Conservation (phyloP, 768 basidiomycete genomes). For the Naganishia kalamii region DNA sequence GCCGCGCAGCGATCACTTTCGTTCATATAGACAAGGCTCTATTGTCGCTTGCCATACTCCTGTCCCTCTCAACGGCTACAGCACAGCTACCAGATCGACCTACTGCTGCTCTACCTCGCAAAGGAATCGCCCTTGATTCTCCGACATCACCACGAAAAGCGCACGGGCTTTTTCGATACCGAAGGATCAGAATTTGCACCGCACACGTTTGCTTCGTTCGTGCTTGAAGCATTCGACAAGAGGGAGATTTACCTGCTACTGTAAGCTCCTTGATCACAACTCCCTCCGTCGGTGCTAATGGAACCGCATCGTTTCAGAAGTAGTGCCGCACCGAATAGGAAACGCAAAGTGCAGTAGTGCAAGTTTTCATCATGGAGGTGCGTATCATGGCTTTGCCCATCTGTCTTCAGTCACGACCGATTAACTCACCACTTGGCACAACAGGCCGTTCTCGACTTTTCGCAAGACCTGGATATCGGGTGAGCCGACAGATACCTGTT, state of each 20-base stretch:
- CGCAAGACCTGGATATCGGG: conserved; percentile 82
- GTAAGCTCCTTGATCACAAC: no score
- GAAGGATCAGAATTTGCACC: neutral
- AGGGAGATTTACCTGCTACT: neutral
- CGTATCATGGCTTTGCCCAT: neutral
- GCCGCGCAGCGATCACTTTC: no score
- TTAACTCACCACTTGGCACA: neutral
- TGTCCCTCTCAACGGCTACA: no score
- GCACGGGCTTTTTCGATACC: neutral
- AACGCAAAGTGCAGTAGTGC: neutral
- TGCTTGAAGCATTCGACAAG: neutral
- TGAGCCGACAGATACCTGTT: conserved; percentile 14
- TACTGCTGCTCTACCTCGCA: no score
- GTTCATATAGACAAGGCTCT: no score
- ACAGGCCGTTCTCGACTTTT: conserved; percentile 86
- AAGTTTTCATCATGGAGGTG: conserved; percentile 8
- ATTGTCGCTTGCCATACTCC: no score
- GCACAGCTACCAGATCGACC: no score
- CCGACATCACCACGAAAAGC: neutral
- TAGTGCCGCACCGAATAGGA: no score
- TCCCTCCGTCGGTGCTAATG: no score
- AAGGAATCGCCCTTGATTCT: no score
- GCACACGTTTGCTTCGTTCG: neutral
- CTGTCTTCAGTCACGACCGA: neutral
- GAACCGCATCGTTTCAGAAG: no score